A percentile compares a stretch with the other conserved stretches of the same genome.
Conservation (phyloP, 1,284 basidiomycete genomes). For the Earliella scabrosa region DNA sequence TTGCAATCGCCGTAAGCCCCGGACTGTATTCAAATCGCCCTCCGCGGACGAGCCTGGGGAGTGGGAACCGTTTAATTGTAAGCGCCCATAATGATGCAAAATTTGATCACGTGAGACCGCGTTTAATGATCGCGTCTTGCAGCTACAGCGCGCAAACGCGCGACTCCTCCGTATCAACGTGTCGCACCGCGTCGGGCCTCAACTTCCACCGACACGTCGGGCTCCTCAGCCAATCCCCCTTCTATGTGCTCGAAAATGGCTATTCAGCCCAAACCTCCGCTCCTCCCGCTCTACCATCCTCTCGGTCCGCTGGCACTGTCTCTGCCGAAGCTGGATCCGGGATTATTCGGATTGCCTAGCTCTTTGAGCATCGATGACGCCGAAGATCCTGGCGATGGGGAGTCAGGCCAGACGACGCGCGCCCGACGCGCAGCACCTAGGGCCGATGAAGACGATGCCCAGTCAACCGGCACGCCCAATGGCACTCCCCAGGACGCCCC, state of each 20-base stretch:
- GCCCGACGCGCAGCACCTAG: conserved; percentile 56
- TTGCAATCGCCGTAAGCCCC: conserved; percentile 16
- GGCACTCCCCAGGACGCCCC: conserved; percentile 18
- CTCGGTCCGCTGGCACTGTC: conserved; percentile 66
- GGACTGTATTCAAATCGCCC: conserved; percentile 17
- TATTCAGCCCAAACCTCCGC: conserved; percentile 40
- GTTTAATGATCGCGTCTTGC: conserved; percentile 19
- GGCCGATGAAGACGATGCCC: conserved; percentile 35
- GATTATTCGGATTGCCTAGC: conserved; percentile 48
- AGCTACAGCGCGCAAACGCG: conserved; percentile 16
- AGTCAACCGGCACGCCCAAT: conserved; percentile 13
- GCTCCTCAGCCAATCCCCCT: conserved; percentile 5
- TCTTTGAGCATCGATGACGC: conserved; percentile 37
- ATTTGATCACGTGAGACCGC: conserved; percentile 16
- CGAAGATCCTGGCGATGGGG: conserved; percentile 39
- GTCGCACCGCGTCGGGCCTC: conserved; percentile 7
- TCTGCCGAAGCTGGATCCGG: conserved; percentile 66
- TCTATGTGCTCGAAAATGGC: conserved; percentile 4
- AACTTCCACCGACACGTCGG: conserved; percentile 8
- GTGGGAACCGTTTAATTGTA: conserved; percentile 16
- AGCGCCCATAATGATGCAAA: conserved; percentile 24
- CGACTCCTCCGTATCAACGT: conserved; percentile 16
- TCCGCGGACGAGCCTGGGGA: conserved; percentile 17
- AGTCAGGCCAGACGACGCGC: conserved; percentile 48
- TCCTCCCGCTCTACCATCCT: conserved; percentile 74